Evolutionary conservation across 768 basidiomycete species (phyloP), one percentile per base, ranked within the genome.

Genomic region (Boletus barrowsii): DNA sequence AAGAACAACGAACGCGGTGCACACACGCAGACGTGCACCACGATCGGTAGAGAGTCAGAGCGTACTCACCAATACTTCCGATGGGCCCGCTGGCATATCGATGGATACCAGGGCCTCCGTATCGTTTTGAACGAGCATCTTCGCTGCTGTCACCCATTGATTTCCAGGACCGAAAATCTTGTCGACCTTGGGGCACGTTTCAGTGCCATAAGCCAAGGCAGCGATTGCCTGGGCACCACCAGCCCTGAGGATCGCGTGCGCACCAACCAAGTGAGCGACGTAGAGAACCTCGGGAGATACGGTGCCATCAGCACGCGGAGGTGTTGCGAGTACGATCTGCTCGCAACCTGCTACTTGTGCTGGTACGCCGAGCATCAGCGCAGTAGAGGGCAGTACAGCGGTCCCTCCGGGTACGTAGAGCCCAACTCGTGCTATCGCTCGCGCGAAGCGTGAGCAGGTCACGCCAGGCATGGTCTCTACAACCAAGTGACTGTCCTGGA

Each of bases 81-180:
- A 94, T 29, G 97, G 97, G 8, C 97, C 97, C 33, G 97, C 97
- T 46, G 97, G 97, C 93, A 99, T 98, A 72, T 99, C 97, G 63
- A 98, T 99, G 15, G 92, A 90, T 8, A 98, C 94, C 57, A 95
- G 72, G 10, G 97, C 96, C 63, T 95, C 90, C 13, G 95, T 95
- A 67, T 99, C 97, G 71, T 98, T 99, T 69, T 98, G 95, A 24
- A 99, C 96, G 50, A 96, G 73, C 97, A 99, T 98, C 76, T 99
- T 99, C 48, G 96, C 97, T 2, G 97, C 97, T 2, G 96, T 99
- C 22, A 99, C 97, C 93, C 95, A 99, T 70, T 98, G 97, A 69
- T 99, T 99, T 24, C 97, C 97, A 7, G 97, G 97, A 10, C 97
- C 97, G 66, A 98, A 96, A 62, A 99, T 94, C 76, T 99, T 99